A percentile compares a stretch with the other conserved stretches of the same genome.
phyloP scores from a whole-genome alignment of 202 grass and related monocot genomes.

The Cymbopogon flexuosus region DNA sequence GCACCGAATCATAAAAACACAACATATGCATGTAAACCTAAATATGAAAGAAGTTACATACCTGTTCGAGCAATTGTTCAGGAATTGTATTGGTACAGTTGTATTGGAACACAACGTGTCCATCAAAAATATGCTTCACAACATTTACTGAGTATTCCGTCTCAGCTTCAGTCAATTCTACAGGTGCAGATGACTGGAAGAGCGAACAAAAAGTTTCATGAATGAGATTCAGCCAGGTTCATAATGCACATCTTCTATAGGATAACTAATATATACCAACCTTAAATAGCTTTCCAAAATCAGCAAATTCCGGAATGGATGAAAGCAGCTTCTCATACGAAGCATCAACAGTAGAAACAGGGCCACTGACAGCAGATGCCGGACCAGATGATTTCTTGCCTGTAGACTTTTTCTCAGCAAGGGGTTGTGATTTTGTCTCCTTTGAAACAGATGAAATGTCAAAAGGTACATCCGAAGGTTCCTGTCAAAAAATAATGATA shows the following conservation, averaged over 20 bases:
- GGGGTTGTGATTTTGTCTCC: conserved; percentile 83
- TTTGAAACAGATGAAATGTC: conserved; percentile 73
- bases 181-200: conserved; percentile 74
- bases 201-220: conserved; percentile 3
- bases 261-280: conserved; percentile 30
- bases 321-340: conserved; percentile 92
- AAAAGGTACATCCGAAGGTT: conserved; percentile 76
- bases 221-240: neutral
- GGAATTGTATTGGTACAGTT: conserved; percentile 98
- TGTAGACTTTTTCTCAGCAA: conserved; percentile 85
- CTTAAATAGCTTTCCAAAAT: conserved; percentile 93
- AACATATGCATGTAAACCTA: neutral
- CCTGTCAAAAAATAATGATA: conserved; percentile 43
- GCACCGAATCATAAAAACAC: neutral
- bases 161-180: conserved; percentile 95
- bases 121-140: conserved; percentile 90
- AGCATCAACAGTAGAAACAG: conserved; percentile 60
- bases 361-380: conserved; percentile 52
- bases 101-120: conserved; percentile 79
- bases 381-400: conserved; percentile 83
- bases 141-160: conserved; percentile 97
- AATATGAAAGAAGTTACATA: conserved; percentile 11
- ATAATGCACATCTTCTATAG: neutral
- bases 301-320: conserved; percentile 80
- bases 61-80: conserved; percentile 93